Base-by-base conservation (phyloP, 495 filamentous ascomycete species). In the Podospora australis region DNA sequence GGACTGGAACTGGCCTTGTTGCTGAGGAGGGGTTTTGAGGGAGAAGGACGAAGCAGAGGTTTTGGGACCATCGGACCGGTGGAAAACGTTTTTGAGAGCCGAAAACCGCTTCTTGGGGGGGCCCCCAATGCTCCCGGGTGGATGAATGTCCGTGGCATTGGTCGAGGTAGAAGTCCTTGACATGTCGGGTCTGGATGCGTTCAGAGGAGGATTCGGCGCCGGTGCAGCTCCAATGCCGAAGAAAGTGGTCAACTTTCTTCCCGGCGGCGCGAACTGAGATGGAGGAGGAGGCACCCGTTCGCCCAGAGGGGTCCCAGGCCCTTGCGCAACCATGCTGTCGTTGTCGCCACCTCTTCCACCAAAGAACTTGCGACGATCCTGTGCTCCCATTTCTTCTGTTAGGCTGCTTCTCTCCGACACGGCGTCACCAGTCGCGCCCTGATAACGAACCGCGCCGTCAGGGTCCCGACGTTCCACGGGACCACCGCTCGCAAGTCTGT, bases 71-170 rank as follows among this genome's bases (percentile, higher is more conserved):
- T 36, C 48, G 14, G 57, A 49, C 1, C 55, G 46, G 7, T 24
- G 41, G 23, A 67, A 59, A 38, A 60, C 56, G 21, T 49, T 53
- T 14, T 62, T 59, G 13, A 68, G 42, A 2, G 55, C 57, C 14
- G 64, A 65, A 44, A 66, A 58, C 2, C 65, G 53, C 48, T 68
- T 68, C 52, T 66, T 65, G 0, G 63, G 58, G 6, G 34, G 32
- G 1, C 49, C 52, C 13, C 49, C 48, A 19, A 44, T 39, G 36
- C 50, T 49, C 13, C 50, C 52, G 7, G 52, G 29, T 2, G 46
- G 39, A 32, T 48, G 50, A 1, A 40, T 23, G 4, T 39, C 50
- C 1, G 46, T 20, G 16, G 46, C 13, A 16, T 36, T 60, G 25
- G 46, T 60, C 6, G 61, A 53, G 8, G 55, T 58, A 0, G 57